Base-by-base conservation (phyloP, 306 rosid genomes). In the Castanea sativa region DNA sequence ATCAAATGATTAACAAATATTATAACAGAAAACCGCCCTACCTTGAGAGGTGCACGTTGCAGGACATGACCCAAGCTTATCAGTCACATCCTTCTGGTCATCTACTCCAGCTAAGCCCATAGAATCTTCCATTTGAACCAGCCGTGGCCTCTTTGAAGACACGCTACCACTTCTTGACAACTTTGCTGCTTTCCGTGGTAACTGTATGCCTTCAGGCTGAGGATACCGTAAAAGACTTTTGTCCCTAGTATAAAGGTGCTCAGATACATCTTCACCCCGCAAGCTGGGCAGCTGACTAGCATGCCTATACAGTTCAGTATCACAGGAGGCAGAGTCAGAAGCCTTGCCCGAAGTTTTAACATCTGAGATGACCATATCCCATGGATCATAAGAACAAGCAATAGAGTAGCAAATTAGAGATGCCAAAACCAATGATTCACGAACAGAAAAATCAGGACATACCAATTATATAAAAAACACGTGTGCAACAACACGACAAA, bases 31-130 rank as follows among this genome's bases (percentile, higher is more conserved):
- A 23, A 38, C 15, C 1, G 9, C 55, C 75, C 77, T 86, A 95
- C 98, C 98, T 85, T 92, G 83, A 77, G 91, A 86, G 55, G 65
- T 63, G 83, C 88, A 81, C 83, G 79, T 90, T 35, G 80, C 74
- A 79, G 85, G 83, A 81, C 85, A 74, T 23, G 88, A 83, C 61
- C 86, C 89, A 75, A 78, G 88, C 86, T 86, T 87, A 33, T 90
- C 91, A 33, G 88, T 82, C 55, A 76, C 59, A 69, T 86, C 92
- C 74, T 82, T 90, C 74, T 83, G 79, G 70, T 87, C 89, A 68
- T 90, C 89, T 82, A 73, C 83, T 61, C 89, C 90, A 80, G 73
- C 79, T 32, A 27, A 60, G 78, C 74, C 75, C 0, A 7, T 21
- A 61, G 84, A 84, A 78, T 86, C 92, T 79, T 90, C 96, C 53